phyloP scores from a whole-genome alignment of 345 rosid species.

The Brassica carinata region DNA sequence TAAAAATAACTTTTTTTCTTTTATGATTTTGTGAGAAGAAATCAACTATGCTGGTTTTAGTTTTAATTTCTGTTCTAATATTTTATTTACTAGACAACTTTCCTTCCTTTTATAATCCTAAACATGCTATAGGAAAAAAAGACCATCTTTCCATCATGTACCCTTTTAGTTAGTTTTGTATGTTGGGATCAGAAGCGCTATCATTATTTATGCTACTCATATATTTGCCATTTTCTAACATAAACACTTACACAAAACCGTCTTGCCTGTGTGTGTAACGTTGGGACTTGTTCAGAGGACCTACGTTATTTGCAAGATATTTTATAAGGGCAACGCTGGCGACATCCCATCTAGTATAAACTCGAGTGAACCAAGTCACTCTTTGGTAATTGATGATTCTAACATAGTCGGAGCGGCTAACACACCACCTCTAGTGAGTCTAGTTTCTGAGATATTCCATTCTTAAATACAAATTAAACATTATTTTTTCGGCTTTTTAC shows the following conservation, averaged over 20 bases:
- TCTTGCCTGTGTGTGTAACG: not conserved
- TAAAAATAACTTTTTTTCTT: not conserved
- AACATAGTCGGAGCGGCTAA: not conserved
- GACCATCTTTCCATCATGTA: not conserved
- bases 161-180: no score
- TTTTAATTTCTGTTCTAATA: not conserved
- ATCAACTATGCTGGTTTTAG: not conserved
- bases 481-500: no score
- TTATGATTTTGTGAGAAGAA: not conserved
- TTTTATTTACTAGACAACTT: not conserved
- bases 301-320: slow-evolving; percentile 5
- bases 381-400: not conserved
- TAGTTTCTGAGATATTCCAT: not conserved
- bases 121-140: not conserved
- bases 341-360: slow-evolving; percentile 1
- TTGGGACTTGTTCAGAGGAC: not conserved
- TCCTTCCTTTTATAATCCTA: no score
- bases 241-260: not conserved
- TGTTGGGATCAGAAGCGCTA: not conserved
- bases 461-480: not conserved
- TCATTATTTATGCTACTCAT: not conserved
- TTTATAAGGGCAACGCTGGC: not conserved
- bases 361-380: not conserved
- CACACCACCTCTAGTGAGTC: slow-evolving; percentile 8
- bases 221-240: not conserved